Percentiles rank a stretch among this genome's conserved stretches.
Conservation (phyloP, 768 basidiomycete genomes). For the Auricularia sp. region DNA sequence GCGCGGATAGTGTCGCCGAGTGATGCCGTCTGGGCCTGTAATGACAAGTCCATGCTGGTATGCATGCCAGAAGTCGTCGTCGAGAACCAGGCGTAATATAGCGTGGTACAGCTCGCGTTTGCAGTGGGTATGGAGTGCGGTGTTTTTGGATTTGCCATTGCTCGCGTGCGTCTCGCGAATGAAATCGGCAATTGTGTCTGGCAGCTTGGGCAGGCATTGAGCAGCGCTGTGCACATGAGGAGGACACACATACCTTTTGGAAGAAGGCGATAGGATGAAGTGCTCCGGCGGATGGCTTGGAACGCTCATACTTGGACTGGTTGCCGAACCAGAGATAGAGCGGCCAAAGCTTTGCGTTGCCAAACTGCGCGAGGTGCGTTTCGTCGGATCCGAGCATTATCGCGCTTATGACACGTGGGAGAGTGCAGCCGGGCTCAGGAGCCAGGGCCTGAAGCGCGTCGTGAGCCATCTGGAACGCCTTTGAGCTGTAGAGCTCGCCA, state of each 20-base stretch:
- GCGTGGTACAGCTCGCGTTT: slow-evolving; percentile 15
- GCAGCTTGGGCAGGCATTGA: not conserved
- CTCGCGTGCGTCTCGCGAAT: not conserved
- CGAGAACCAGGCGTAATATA: slow-evolving; percentile 9
- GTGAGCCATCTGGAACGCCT: slow-evolving; percentile 15
- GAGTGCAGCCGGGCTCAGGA: slow-evolving; percentile 11
- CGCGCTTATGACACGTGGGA: slow-evolving; percentile 13
- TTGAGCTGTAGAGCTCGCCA: slow-evolving; percentile 17
- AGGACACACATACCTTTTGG: not conserved
- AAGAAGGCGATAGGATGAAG: not conserved
- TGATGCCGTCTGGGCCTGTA: slow-evolving; percentile 9
- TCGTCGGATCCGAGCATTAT: slow-evolving; percentile 25
- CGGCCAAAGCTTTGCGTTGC: slow-evolving; percentile 8
- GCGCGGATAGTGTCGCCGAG: slow-evolving; percentile 7
- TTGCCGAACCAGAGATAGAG: not conserved
- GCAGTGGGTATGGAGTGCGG: slow-evolving; percentile 9
- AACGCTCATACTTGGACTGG: slow-evolving; percentile 2
- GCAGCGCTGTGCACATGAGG: not conserved
- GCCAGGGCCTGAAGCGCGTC: slow-evolving; percentile 13
- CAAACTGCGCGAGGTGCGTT: slow-evolving; percentile 23
- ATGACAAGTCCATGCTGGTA: slow-evolving; percentile 13
- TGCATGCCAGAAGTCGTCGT: slow-evolving; percentile 10
- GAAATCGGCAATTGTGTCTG: not conserved
- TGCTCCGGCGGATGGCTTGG: not conserved
- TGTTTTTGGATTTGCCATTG: not conserved